These are phyloP conservation scores for Paxillus ammoniavirescens DNA, from an alignment of 768 basidiomycete genomes.

Conservation along the genomic window DNA sequence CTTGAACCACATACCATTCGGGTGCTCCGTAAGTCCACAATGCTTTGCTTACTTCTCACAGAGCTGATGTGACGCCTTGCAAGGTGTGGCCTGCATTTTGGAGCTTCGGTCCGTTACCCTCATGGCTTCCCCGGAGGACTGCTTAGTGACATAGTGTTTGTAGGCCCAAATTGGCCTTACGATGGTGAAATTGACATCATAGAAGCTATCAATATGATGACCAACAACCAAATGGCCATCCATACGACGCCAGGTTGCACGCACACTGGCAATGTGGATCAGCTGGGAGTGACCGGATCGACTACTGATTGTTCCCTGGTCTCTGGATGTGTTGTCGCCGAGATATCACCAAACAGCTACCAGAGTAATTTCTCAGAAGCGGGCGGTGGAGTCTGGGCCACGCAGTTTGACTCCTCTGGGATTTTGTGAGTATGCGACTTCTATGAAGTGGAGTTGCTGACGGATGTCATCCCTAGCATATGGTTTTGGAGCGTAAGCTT, in stretches of 20 bases:
- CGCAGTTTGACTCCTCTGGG: slow-evolving; percentile 62
- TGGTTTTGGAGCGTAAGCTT: slow-evolving; percentile 48
- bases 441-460: background rate
- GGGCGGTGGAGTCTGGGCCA: slow-evolving; percentile 66
- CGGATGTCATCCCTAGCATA: slow-evolving; percentile 28
- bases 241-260: slow-evolving; percentile 45
- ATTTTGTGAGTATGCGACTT: slow-evolving; percentile 38
- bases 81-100: slow-evolving; percentile 34
- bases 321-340: slow-evolving; percentile 29
- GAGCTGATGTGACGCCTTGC: background rate
- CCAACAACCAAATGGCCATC: slow-evolving; percentile 55
- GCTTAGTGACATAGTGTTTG: background rate
- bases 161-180: slow-evolving; percentile 38
- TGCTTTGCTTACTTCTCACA: slow-evolving; percentile 3
- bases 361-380: slow-evolving; percentile 16
- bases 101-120: slow-evolving; percentile 23
- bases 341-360: slow-evolving; percentile 31
- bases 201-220: slow-evolving; percentile 55
- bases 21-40: slow-evolving; percentile 47
- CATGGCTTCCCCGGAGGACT: background rate
- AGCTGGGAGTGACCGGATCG: slow-evolving; percentile 31
- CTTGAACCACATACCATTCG: slow-evolving; percentile 49
- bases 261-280: slow-evolving; percentile 25
- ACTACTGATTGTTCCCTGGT: slow-evolving; percentile 21
- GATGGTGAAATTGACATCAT: slow-evolving; percentile 60